phyloP scores from a whole-genome alignment of 2,329 filamentous ascomycete species.

The Penicillium sp. region DNA sequence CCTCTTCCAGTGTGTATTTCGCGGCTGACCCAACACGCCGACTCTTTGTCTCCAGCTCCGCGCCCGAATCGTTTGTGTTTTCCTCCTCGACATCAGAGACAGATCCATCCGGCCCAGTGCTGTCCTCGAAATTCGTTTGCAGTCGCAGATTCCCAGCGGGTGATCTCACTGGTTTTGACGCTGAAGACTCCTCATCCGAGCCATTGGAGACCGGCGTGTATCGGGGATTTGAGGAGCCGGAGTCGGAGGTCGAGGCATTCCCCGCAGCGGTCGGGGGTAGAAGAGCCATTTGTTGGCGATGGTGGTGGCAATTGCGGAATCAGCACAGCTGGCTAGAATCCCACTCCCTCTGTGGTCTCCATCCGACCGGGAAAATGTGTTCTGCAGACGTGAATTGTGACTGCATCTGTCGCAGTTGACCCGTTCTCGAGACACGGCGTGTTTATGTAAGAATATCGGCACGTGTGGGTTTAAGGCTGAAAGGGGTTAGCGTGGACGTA shows the following conservation, averaged over 20 bases:
- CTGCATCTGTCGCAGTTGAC: constrained; percentile 7
- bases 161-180: constrained; percentile 16
- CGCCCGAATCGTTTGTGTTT: constrained; percentile 30
- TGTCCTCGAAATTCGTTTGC: constrained; percentile 34
- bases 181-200: constrained; percentile 26
- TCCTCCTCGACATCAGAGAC: constrained; percentile 27
- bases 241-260: constrained; percentile 28
- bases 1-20: constrained; percentile 61
- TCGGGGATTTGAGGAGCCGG: constrained; percentile 28
- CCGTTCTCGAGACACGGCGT: constrained; percentile 5
- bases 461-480: too few species aligned
- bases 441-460: constrained; percentile 20
- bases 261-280: constrained; percentile 26
- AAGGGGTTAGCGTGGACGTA: too few species aligned
- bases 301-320: not conserved
- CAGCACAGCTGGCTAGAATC: not conserved
- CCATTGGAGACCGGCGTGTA: constrained; percentile 38
- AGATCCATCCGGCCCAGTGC: constrained; percentile 15
- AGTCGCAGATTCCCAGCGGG: constrained; percentile 27
- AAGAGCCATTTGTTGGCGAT: constrained; percentile 15
- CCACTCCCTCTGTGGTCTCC: not conserved
- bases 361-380: not conserved
- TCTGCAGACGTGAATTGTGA: not conserved
- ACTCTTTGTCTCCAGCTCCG: constrained; percentile 20
- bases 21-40: constrained; percentile 23